These are phyloP conservation scores for Tolypocladium ophioglossoides DNA, from an alignment of 2,329 filamentous ascomycete genomes.

Conservation along the genomic window DNA sequence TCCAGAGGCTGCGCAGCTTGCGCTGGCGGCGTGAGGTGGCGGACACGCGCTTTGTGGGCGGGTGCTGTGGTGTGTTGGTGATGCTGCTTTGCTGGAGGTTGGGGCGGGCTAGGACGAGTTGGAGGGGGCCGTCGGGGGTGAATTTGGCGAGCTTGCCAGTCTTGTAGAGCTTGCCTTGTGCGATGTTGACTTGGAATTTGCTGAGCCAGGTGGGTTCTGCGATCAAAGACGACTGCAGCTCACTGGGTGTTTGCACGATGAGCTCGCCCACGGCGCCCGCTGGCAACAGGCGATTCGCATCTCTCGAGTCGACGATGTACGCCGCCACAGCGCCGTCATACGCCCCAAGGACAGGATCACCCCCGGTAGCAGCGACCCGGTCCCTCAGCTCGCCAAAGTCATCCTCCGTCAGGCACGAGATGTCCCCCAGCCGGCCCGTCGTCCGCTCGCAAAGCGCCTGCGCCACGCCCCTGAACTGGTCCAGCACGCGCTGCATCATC, in stretches of 20 bases:
- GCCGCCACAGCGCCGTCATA: constrained; percentile 17
- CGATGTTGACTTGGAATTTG: constrained; percentile 4
- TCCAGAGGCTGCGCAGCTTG: constrained; percentile 36
- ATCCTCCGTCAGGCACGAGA: constrained; percentile 21
- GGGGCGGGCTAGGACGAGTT: constrained; percentile 13
- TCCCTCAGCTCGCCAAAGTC: constrained; percentile 22
- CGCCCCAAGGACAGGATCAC: constrained; percentile 9
- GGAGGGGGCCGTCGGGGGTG: constrained; percentile 17
- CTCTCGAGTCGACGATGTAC: constrained; percentile 29
- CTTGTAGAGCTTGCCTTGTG: constrained; percentile 21
- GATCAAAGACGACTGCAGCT: constrained; percentile 14
- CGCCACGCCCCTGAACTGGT: constrained; percentile 40
- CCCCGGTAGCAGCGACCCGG: constrained; percentile 9
- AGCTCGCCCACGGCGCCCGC: constrained; percentile 33
- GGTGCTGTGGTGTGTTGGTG: constrained; percentile 4
- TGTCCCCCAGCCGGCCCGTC: constrained; percentile 18
- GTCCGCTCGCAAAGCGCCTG: constrained; percentile 34
- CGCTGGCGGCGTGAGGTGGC: constrained; percentile 31
- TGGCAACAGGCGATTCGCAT: constrained; percentile 25
- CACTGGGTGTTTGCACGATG: constrained; percentile 21
- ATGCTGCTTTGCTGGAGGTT: constrained; percentile 1
- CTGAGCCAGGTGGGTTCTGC: constrained; percentile 18
- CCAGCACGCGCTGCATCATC: constrained; percentile 41
- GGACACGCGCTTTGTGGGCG: constrained; percentile 19
- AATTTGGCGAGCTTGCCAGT: constrained; percentile 30